Base-by-base conservation (phyloP, 2,329 filamentous ascomycete species). In the Chaetomiaceae sp. region DNA sequence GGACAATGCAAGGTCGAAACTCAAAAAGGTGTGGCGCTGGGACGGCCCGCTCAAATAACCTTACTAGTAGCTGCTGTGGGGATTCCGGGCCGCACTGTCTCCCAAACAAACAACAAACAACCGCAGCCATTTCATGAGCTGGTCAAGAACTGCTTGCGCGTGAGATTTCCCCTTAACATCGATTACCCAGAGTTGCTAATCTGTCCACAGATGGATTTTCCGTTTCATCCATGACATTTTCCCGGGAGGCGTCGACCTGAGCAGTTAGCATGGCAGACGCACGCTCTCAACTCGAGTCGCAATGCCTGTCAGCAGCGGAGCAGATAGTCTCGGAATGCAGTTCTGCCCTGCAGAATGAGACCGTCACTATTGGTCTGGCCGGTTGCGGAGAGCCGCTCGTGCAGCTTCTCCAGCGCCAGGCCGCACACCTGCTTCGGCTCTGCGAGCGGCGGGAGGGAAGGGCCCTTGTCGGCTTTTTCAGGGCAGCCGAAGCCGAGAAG, bases 341-440 rank as follows among this genome's bases (percentile, higher is more conserved):
- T 23, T 4, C 25, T 5, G n/a, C 44, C 15, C 8, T 58, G n/a
- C 15, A n/a, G 8, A 37, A 29, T 6, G 50, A 42, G 14, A 31
- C 3, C 25, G 12, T 15, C 47, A 20, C 22, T 31, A 20, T 11
- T 9, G 42, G 45, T 2, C 20, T 63, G 3, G 25, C 51, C 19
- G 60, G 49, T 25, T 63, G 61, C 37, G 59, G 57, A 2, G 57
- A 60, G 22, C 54, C 62, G 9, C 39, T 65, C 9, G 47, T 61
- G 4, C 56, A 56, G 7, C 58, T 65, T 1, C 51, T 65, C 7
- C 29, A 37, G 11, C 57, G 62, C 12, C 62, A 65, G 47, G 59
- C 61, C 6, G 37, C 33, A 1, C 55, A 46, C 12, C 38, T 63
- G 3, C 39, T 54, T 2, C 20, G 46, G 39, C 50, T 66, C 23